Conservation (phyloP, 805 yeast species). For the Kazachstania psychrophila region DNA sequence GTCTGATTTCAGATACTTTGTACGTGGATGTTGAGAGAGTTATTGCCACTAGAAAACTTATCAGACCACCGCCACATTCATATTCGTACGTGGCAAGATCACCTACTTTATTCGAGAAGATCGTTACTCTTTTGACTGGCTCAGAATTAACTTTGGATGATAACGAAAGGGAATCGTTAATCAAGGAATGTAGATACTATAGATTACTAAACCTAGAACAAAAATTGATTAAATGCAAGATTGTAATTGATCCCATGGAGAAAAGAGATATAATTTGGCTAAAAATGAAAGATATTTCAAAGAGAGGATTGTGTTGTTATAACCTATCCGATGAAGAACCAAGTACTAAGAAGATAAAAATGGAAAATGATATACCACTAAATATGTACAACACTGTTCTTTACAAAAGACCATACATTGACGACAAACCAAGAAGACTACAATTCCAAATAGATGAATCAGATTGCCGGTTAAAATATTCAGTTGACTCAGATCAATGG, state of each 20-base stretch:
- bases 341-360: background rate
- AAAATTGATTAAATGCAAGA: conserved; percentile 43
- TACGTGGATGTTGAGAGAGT: conserved; percentile 41
- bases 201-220: conserved; percentile 71
- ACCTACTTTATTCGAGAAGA: conserved; percentile 43
- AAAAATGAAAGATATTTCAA: conserved; percentile 37
- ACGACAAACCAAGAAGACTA: background rate
- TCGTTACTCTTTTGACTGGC: conserved; percentile 51
- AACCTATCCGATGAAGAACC: background rate
- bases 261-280: conserved; percentile 49
- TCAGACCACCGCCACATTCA: conserved; percentile 74
- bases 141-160: conserved; percentile 43
- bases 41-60: conserved; percentile 33
- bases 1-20: conserved; percentile 47
- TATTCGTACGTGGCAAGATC: conserved; percentile 43
- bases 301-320: conserved; percentile 26
- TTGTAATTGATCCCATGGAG: conserved; percentile 44
- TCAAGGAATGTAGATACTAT: conserved; percentile 69
- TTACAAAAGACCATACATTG: conserved; percentile 1
- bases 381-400: background rate
- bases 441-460: background rate
- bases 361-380: background rate
- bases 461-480: no score
- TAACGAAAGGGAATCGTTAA: conserved; percentile 45
- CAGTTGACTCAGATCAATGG: no score